A percentile compares a stretch with the other conserved stretches of the same genome.
These are phyloP conservation scores for Solanum bulbocastanum DNA, from an alignment of 257 asterid genomes.

Conservation along the genomic window DNA sequence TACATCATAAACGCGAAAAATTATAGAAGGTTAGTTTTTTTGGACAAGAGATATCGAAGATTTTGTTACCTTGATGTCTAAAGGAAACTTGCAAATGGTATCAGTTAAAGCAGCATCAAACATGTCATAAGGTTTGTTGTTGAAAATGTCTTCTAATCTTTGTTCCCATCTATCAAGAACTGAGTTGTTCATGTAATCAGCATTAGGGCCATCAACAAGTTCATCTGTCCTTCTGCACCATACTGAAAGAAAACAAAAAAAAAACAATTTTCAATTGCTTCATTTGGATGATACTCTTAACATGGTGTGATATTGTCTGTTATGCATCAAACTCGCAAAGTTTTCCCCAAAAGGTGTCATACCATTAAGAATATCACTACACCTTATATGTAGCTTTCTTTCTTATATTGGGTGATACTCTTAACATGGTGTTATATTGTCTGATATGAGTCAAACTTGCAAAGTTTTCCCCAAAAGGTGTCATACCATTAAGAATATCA, in stretches of 20 bases:
- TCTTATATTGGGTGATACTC: background rate
- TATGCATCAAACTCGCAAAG: too few species aligned
- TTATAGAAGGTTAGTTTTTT: background rate
- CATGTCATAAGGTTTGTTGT: conserved; percentile 61
- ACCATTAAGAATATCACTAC: too few species aligned
- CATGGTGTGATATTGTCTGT: background rate
- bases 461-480: background rate
- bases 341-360: too few species aligned
- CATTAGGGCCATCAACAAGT: conserved; percentile 76
- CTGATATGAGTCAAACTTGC: background rate
- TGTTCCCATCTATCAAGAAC: conserved; percentile 79
- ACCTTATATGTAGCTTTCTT: too few species aligned
- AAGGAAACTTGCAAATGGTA: conserved; percentile 54
- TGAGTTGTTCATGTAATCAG: conserved; percentile 30
- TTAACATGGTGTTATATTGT: background rate
- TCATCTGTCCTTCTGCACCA: conserved; percentile 93
- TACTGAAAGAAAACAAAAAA: conserved; percentile 20
- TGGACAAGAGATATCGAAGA: background rate
- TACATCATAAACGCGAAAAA: background rate
- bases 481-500: background rate
- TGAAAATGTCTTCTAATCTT: conserved; percentile 57
- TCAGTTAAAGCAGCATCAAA: conserved; percentile 78
- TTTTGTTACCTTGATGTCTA: conserved; percentile 52
- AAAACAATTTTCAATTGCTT: background rate
- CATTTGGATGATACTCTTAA: background rate